Percentiles rank a stretch among this genome's conserved stretches.
These are phyloP conservation scores for Globisporangium cylindrosporum DNA, from an alignment of 352 stramenopile species.

Conservation along the genomic window DNA sequence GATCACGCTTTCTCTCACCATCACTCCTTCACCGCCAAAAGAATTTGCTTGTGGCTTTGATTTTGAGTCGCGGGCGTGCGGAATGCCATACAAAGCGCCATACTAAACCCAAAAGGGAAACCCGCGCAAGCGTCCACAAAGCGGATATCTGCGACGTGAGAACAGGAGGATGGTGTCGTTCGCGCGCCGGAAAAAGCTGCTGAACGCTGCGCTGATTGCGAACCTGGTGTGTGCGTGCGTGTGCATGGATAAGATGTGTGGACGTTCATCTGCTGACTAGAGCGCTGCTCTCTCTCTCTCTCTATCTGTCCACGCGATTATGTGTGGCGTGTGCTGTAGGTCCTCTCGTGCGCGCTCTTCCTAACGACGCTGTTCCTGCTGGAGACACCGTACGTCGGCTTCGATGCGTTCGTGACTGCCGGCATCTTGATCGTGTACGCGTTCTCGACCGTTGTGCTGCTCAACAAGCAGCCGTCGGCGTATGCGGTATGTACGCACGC, in stretches of 20 bases:
- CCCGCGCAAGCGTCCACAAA: neutral
- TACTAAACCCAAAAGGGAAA: neutral
- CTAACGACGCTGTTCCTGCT: constrained; percentile 70
- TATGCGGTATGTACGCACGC: constrained; percentile 49
- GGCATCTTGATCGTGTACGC: constrained; percentile 61
- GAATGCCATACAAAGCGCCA: constrained; percentile 6
- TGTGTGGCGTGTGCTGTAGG: constrained; percentile 23
- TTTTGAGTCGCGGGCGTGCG: neutral
- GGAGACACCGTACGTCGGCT: constrained; percentile 64
- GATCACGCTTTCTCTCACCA: neutral
- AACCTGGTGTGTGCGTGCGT: constrained; percentile 51
- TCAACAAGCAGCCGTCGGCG: constrained; percentile 79
- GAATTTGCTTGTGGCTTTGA: constrained; percentile 13
- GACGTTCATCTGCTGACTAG: constrained; percentile 1
- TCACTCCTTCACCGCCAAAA: constrained; percentile 4
- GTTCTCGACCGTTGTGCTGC: constrained; percentile 70
- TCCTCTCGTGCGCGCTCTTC: constrained; percentile 57
- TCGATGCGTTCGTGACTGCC: constrained; percentile 63
- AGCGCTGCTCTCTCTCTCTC: neutral
- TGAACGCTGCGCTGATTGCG: constrained; percentile 61
- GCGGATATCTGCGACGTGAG: neutral
- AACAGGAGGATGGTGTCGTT: constrained; percentile 16
- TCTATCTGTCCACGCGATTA: neutral
- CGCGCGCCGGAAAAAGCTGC: constrained; percentile 38
- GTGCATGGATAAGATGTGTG: neutral